Conservation (phyloP, 345 rosid genomes). For the Salix koriyanagi region DNA sequence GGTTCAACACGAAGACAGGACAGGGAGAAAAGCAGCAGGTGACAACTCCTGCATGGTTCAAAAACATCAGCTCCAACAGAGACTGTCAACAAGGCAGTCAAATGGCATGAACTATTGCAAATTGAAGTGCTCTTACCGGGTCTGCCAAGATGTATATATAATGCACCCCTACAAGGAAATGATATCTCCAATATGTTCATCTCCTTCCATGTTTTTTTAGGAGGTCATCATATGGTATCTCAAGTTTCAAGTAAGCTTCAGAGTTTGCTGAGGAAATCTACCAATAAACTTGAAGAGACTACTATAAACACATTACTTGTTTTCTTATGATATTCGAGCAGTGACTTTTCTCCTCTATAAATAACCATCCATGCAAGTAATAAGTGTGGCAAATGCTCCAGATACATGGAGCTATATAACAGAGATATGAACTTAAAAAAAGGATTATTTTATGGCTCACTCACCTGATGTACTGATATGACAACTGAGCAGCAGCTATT, state of each 20-base stretch:
- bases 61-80: neutral
- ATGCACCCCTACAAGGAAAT: neutral
- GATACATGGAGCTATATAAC: neutral
- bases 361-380: neutral
- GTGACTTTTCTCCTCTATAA: neutral
- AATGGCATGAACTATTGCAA: neutral
- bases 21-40: neutral
- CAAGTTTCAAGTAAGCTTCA: neutral
- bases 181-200: neutral
- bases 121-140: neutral
- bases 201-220: neutral
- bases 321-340: neutral
- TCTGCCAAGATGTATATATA: neutral
- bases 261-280: neutral
- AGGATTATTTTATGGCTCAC: neutral
- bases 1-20: neutral
- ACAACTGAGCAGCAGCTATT: slow-evolving; percentile 82
- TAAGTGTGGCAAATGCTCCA: neutral
- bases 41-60: neutral
- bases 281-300: neutral
- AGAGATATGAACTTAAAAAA: neutral
- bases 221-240: neutral
- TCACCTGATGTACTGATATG: slow-evolving; percentile 96
- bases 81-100: neutral
- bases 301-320: neutral